Evolutionary conservation across 2,329 filamentous ascomycete species (phyloP).

Genomic region (Ophiognomonia clavigignenti-juglandacearum): DNA sequence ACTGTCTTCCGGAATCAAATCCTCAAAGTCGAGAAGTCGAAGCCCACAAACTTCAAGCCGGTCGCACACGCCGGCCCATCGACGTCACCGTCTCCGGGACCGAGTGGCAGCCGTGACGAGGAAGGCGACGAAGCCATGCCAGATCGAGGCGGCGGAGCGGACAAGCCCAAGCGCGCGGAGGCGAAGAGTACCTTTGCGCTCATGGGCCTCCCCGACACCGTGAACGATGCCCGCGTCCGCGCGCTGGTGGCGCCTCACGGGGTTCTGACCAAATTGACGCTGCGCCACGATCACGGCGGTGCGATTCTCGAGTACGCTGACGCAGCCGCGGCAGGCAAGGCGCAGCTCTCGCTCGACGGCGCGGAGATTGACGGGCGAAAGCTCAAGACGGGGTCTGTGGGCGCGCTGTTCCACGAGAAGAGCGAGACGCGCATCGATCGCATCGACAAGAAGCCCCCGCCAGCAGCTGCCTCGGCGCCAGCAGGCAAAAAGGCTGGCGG

Average conservation of each 20-base stretch:
- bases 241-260: conserved; percentile 68
- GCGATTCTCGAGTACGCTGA: conserved; percentile 80
- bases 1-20: conserved; percentile 64
- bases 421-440: conserved; percentile 38
- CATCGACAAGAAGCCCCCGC: conserved; percentile 31
- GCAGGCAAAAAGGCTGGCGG: conserved; percentile 23
- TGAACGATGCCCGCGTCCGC: conserved; percentile 81
- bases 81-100: conserved; percentile 29
- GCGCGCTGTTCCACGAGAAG: conserved; percentile 50
- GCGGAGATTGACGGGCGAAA: conserved; percentile 49
- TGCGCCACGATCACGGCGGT: conserved; percentile 77
- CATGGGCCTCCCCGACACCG: conserved; percentile 83
- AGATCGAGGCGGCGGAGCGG: conserved; percentile 20
- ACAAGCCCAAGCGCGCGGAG: conserved; percentile 14
- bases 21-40: conserved; percentile 60
- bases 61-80: conserved; percentile 38
- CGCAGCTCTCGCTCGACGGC: conserved; percentile 55
- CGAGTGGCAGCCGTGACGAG: conserved; percentile 22
- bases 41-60: conserved; percentile 51
- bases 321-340: conserved; percentile 66
- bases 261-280: conserved; percentile 66
- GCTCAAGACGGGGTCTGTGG: conserved; percentile 49
- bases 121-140: conserved; percentile 36
- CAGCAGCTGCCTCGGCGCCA: conserved; percentile 21
- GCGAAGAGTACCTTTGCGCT: conserved; percentile 61